These are phyloP conservation scores for Circinella umbellata DNA, from an alignment of 371 early-diverging fungal species.

Conservation along the genomic window DNA sequence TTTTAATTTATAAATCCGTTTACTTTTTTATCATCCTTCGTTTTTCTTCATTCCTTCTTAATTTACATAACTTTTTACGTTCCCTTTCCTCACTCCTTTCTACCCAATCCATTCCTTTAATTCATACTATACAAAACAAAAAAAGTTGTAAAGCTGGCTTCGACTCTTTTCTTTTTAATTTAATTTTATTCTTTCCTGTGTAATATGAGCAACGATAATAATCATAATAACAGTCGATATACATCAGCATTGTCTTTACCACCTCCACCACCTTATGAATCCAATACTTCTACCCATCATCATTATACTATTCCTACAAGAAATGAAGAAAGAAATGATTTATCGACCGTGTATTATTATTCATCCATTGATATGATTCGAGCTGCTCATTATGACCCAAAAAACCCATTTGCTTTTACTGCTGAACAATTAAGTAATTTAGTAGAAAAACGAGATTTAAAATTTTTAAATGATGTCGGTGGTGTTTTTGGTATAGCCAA, in stretches of 20 bases:
- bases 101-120: slow-evolving; percentile 7
- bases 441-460: slow-evolving; percentile 56
- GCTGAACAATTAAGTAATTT: slow-evolving; percentile 48
- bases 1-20: too few relatives aligned
- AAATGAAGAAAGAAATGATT: not conserved
- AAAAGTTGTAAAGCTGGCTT: slow-evolving; percentile 5
- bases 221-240: not conserved
- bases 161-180: not conserved
- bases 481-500: slow-evolving; percentile 55
- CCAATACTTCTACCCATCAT: not conserved
- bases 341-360: slow-evolving; percentile 8
- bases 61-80: not conserved
- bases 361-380: slow-evolving; percentile 19
- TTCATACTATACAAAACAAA: too few relatives aligned
- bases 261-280: slow-evolving; percentile 9
- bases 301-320: not conserved
- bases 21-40: not conserved
- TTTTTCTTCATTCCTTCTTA: not conserved
- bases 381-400: slow-evolving; percentile 38
- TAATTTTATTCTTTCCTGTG: not conserved
- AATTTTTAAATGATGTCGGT: slow-evolving; percentile 45
- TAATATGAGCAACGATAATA: not conserved
- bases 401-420: slow-evolving; percentile 57
- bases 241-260: not conserved
- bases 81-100: not conserved